A percentile compares a stretch with the other conserved stretches of the same genome.
phyloP scores from a whole-genome alignment of 2,329 filamentous ascomycete genomes.

The Fusarium illudens region DNA sequence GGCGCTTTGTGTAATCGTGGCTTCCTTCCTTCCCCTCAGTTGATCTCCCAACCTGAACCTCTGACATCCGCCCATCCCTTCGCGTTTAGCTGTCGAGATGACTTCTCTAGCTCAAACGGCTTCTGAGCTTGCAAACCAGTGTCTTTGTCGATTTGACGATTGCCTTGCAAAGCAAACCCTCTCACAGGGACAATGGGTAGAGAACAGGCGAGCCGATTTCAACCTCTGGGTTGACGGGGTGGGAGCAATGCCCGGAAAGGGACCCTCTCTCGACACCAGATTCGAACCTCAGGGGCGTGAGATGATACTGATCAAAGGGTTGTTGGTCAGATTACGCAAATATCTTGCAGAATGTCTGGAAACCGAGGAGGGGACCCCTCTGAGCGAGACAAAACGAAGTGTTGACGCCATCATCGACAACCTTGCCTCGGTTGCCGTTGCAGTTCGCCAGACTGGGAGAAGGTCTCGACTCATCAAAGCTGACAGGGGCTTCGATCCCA shows the following conservation, averaged over 20 bases:
- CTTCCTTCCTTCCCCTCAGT: not conserved
- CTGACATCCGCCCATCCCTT: no score
- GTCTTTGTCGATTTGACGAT: not conserved
- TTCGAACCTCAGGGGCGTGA: not conserved
- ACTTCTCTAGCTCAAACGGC: fast-evolving
- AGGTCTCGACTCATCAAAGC: not conserved
- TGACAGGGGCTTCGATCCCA: not conserved
- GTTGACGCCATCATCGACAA: not conserved
- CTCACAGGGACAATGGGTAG: not conserved
- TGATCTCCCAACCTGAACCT: not conserved
- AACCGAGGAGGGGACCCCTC: not conserved
- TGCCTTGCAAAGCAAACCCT: not conserved
- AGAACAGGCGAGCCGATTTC: not conserved
- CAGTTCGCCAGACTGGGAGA: not conserved
- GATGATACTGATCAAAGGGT: not conserved
- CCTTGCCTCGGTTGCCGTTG: not conserved
- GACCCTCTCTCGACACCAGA: not conserved
- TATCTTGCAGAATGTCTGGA: not conserved
- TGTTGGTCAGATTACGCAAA: not conserved
- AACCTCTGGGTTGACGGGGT: not conserved
- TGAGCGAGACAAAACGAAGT: not conserved
- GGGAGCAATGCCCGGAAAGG: not conserved
- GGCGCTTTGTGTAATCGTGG: fast-evolving
- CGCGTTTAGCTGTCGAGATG: not conserved
- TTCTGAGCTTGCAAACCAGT: not conserved